Evolutionary conservation across 106 monocot species (phyloP).

Genomic region (Platanthera zijinensis): DNA sequence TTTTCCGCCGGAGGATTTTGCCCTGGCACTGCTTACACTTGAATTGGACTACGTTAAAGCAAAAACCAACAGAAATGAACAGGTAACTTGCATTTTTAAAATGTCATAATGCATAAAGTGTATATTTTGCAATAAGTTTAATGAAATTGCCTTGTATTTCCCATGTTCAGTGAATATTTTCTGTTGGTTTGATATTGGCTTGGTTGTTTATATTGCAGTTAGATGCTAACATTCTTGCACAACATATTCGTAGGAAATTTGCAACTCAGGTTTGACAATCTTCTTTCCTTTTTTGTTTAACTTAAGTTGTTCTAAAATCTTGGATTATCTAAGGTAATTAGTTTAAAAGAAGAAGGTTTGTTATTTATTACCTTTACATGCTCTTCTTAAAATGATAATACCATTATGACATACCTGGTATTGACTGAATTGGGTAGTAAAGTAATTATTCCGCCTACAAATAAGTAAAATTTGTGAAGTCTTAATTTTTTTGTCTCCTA

Average conservation of each 20-base stretch:
- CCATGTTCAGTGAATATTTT: background rate
- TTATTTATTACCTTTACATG: background rate
- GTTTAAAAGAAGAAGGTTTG: background rate
- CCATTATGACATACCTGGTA: background rate
- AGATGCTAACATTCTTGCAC: slow-evolving; percentile 83
- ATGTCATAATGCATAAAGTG: background rate
- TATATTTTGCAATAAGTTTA: background rate
- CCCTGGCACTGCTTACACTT: slow-evolving; percentile 76
- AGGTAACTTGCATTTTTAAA: slow-evolving; percentile 32
- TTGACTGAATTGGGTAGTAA: background rate
- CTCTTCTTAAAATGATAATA: background rate
- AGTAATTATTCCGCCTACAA: no score
- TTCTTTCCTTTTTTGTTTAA: background rate
- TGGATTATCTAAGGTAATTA: background rate
- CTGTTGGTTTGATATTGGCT: background rate
- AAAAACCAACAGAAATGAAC: slow-evolving; percentile 54
- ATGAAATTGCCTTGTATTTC: background rate
- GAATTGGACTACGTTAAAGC: slow-evolving; percentile 79
- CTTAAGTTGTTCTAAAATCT: background rate
- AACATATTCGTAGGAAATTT: slow-evolving; percentile 72
- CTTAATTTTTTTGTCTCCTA: background rate
- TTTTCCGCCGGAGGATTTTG: slow-evolving; percentile 50
- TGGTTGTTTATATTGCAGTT: slow-evolving; percentile 31
- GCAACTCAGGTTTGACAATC: slow-evolving; percentile 51
- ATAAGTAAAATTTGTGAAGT: background rate